A percentile compares a stretch with the other conserved stretches of the same genome.
phyloP scores from a whole-genome alignment of 805 yeast genomes.

The Zygosaccharomyces bisporus region DNA sequence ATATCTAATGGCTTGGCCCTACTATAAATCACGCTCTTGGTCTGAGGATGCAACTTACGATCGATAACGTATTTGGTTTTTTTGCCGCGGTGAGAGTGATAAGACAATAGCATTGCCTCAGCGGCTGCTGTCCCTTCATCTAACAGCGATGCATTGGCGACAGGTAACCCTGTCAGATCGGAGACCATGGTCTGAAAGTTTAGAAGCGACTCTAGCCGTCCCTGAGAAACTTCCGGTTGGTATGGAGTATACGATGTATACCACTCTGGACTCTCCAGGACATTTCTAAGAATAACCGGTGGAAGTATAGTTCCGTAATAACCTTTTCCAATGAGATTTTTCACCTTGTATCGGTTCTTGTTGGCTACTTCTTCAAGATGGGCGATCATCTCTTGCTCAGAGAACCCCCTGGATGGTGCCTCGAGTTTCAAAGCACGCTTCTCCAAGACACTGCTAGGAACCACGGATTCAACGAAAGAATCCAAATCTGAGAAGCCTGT shows the following conservation, averaged over 20 bases:
- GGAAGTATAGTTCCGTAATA: conserved; percentile 89
- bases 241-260: conserved; percentile 98
- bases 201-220: conserved; percentile 83
- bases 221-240: conserved; percentile 97
- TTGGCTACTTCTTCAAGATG: conserved; percentile 66
- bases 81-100: conserved; percentile 62
- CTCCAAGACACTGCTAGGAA: conserved; percentile 72
- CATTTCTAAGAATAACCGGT: conserved; percentile 86
- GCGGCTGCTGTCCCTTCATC: conserved; percentile 98
- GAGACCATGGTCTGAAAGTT: conserved; percentile 91
- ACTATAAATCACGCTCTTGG: conserved; percentile 69
- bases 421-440: conserved; percentile 60
- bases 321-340: conserved; percentile 88
- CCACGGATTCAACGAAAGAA: conserved; percentile 64
- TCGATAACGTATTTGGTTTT: conserved; percentile 69
- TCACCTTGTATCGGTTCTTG: conserved; percentile 62
- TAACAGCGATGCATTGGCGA: conserved; percentile 89
- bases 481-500: conserved; percentile 67
- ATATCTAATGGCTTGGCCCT: conserved; percentile 76
- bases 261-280: conserved; percentile 95
- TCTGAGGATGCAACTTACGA: conserved; percentile 75
- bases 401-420: conserved; percentile 65
- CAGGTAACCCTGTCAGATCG: conserved; percentile 89
- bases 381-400: conserved; percentile 76
- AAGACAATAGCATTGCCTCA: conserved; percentile 89